These are phyloP conservation scores for Phytophthora sp. DNA, from an alignment of 352 stramenopile genomes.

Conservation along the genomic window DNA sequence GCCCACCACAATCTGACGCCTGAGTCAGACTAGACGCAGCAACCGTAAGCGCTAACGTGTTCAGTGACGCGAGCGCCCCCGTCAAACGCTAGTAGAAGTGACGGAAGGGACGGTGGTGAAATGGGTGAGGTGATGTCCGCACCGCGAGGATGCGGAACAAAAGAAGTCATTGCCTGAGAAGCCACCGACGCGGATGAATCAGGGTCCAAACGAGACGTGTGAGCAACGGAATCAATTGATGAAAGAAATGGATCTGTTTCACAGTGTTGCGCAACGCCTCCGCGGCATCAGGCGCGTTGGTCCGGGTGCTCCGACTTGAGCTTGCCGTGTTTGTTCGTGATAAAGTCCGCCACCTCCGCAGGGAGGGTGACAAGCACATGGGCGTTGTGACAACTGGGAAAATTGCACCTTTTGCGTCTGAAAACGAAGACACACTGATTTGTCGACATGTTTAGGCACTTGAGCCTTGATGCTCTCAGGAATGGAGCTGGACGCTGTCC, in stretches of 20 bases:
- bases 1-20: constrained; percentile 12
- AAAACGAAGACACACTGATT: constrained; percentile 1
- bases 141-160: too few species aligned
- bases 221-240: neutral
- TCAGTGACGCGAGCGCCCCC: neutral
- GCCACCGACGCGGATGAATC: too few species aligned
- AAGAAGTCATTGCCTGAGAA: too few species aligned
- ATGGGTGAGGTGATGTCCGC: too few species aligned
- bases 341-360: too few species aligned
- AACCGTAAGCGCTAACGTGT: constrained; percentile 8
- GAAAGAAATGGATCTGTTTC: neutral
- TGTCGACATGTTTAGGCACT: neutral
- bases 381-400: neutral
- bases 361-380: neutral
- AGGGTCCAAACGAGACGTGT: constrained; percentile 14
- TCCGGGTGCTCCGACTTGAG: neutral
- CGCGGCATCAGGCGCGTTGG: neutral
- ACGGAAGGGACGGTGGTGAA: too few species aligned
- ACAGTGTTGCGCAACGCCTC: neutral
- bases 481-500: neutral
- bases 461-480: neutral
- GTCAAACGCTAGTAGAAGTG: neutral
- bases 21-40: constrained; percentile 18
- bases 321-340: constrained; percentile 2
- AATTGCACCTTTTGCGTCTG: constrained; percentile 4